phyloP scores from a whole-genome alignment of 768 basidiomycete species.

The Boletus speciosus region DNA sequence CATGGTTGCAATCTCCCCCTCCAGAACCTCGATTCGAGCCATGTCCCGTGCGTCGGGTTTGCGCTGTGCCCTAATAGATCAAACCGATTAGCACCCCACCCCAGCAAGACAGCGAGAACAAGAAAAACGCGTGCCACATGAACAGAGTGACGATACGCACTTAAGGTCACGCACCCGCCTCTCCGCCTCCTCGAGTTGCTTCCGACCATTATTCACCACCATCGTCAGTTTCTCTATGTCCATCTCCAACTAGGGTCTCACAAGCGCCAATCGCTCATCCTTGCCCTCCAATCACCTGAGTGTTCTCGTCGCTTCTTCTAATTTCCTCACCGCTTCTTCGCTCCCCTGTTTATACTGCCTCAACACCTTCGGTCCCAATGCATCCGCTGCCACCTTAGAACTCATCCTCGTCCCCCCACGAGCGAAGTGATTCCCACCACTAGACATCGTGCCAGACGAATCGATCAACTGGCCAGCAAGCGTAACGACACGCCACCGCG shows the following conservation, averaged over 20 bases:
- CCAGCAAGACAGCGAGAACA: background rate
- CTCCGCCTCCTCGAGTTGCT: conserved; percentile 57
- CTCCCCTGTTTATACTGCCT: conserved; percentile 73
- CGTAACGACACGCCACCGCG: conserved; percentile 91
- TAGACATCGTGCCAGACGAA: conserved; percentile 94
- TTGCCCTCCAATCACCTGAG: conserved; percentile 58
- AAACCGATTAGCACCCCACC: background rate
- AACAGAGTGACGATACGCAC: conserved; percentile 44
- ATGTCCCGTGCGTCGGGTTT: conserved; percentile 82
- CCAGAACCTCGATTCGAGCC: conserved; percentile 71
- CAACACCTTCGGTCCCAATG: conserved; percentile 75
- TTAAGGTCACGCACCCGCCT: conserved; percentile 77
- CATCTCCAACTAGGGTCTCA: conserved; percentile 75
- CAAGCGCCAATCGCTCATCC: conserved; percentile 53
- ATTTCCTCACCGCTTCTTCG: conserved; percentile 52
- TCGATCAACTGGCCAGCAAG: conserved; percentile 93
- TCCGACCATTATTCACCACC: conserved; percentile 71
- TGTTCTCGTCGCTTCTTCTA: conserved; percentile 53
- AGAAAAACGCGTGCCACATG: background rate
- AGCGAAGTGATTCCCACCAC: conserved; percentile 75
- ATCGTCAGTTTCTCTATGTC: conserved; percentile 78
- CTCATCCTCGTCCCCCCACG: conserved; percentile 78
- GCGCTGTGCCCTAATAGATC: conserved; percentile 57
- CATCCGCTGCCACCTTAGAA: conserved; percentile 78
- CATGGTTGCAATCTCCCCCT: conserved; percentile 58